Conservation (phyloP, 306 rosid genomes). For the Cicer pinnatifidum region DNA sequence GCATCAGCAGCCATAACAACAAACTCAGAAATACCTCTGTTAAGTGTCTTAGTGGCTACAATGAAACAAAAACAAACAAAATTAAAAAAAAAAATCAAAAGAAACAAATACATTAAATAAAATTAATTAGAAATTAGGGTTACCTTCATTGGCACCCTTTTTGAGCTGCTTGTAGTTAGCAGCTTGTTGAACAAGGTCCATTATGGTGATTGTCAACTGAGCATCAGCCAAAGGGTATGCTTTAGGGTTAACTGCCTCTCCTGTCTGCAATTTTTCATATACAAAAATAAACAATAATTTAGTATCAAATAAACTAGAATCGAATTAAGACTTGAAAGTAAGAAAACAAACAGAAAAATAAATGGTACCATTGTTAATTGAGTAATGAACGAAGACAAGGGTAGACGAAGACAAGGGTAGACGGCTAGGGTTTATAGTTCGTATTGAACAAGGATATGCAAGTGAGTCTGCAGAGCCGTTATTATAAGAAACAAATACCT, state of each 20-base stretch:
- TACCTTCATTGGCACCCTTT: constrained; percentile 96
- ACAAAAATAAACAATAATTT: background rate
- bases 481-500: background rate
- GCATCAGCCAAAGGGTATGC: constrained; percentile 90
- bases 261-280: constrained; percentile 58
- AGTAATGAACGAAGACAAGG: background rate
- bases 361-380: constrained; percentile 56
- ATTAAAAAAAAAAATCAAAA: background rate
- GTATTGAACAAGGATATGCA: background rate
- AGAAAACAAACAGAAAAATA: background rate
- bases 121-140: background rate
- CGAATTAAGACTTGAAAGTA: background rate
- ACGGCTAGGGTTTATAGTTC: constrained; percentile 41
- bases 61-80: background rate
- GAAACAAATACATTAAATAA: background rate
- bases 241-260: constrained; percentile 81
- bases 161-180: constrained; percentile 90
- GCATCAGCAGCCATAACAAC: constrained; percentile 89
- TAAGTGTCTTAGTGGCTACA: constrained; percentile 88
- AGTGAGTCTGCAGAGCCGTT: background rate
- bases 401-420: constrained; percentile 16
- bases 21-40: constrained; percentile 89
- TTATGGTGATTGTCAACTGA: constrained; percentile 70
- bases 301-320: background rate
- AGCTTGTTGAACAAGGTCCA: constrained; percentile 93